Conservation (phyloP, 257 asterid species). For the Capsicum baccatum region DNA sequence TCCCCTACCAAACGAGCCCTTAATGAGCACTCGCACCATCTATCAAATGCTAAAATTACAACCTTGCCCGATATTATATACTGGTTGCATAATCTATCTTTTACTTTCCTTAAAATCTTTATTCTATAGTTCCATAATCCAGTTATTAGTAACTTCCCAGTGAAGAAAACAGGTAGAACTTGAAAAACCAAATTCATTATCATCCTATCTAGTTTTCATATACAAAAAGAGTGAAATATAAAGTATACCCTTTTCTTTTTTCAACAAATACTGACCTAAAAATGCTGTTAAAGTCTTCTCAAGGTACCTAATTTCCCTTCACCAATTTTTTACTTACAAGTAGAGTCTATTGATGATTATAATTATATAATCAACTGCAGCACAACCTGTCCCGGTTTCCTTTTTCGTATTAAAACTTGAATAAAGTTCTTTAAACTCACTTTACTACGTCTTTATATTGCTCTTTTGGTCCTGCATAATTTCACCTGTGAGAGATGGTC, state of each 20-base stretch:
- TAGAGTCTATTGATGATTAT: background rate
- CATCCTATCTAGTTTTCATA: background rate
- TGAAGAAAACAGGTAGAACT: background rate
- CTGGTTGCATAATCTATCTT: background rate
- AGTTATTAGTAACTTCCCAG: background rate
- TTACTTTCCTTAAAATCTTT: background rate
- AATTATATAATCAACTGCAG: background rate
- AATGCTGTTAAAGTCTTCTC: background rate
- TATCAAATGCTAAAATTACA: background rate
- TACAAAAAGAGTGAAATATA: conserved; percentile 19
- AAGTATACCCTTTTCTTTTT: conserved; percentile 7
- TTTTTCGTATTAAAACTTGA: background rate
- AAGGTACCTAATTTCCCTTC: conserved; percentile 2
- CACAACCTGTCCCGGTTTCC: background rate
- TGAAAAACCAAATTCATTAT: background rate
- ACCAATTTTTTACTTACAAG: conserved; percentile 8
- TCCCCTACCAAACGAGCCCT: no score
- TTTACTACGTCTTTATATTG: conserved; percentile 1
- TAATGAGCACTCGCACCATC: background rate
- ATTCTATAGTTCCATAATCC: background rate
- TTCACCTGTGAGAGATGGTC: conserved; percentile 4
- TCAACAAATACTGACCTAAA: conserved; percentile 17
- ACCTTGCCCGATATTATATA: background rate
- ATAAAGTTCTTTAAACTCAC: conserved; percentile 9
- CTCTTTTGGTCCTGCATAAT: conserved; percentile 2